These are phyloP conservation scores for Trichoderma koningii DNA, from an alignment of 2,329 filamentous ascomycete genomes.

Conservation along the genomic window DNA sequence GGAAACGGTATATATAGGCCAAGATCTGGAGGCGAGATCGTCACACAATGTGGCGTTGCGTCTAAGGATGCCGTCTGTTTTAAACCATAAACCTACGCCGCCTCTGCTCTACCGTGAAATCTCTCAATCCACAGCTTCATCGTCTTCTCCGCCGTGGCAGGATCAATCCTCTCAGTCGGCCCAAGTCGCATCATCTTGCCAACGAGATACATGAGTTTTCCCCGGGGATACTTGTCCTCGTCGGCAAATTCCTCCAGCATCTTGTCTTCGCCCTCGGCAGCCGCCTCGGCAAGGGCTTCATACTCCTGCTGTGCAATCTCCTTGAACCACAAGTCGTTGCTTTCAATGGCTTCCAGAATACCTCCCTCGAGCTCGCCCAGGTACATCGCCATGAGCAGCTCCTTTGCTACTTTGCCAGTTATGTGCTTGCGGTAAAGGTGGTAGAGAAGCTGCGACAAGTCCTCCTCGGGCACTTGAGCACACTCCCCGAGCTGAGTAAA, in stretches of 20 bases:
- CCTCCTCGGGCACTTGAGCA: slow-evolving; percentile 46
- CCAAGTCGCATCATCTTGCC: slow-evolving; percentile 60
- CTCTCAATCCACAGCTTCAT: slow-evolving; percentile 43
- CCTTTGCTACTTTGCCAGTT: slow-evolving; percentile 59
- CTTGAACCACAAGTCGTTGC: slow-evolving; percentile 56
- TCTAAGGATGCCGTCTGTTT: no score
- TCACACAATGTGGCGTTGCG: no score
- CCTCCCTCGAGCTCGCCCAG: slow-evolving; percentile 48
- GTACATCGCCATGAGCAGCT: slow-evolving; percentile 57
- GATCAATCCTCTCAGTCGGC: slow-evolving; percentile 57
- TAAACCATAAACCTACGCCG: no score
- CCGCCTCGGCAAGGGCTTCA: slow-evolving; percentile 47
- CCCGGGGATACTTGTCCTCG: slow-evolving; percentile 53
- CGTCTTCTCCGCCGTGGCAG: slow-evolving; percentile 51
- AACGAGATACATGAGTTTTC: slow-evolving; percentile 63
- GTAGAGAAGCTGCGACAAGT: slow-evolving; percentile 55
- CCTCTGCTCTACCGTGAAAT: slow-evolving; percentile 9
- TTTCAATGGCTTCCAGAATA: slow-evolving; percentile 50
- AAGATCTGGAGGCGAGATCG: no score
- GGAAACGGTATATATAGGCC: no score
- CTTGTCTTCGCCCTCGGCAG: slow-evolving; percentile 50
- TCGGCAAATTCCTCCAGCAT: slow-evolving; percentile 50
- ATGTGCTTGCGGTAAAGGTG: slow-evolving; percentile 53
- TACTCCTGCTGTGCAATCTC: slow-evolving; percentile 55
- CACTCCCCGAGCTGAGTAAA: slow-evolving; percentile 53